A percentile compares a stretch with the other conserved stretches of the same genome.
phyloP scores from a whole-genome alignment of 805 yeast species.

The Komagataella mondaviorum region DNA sequence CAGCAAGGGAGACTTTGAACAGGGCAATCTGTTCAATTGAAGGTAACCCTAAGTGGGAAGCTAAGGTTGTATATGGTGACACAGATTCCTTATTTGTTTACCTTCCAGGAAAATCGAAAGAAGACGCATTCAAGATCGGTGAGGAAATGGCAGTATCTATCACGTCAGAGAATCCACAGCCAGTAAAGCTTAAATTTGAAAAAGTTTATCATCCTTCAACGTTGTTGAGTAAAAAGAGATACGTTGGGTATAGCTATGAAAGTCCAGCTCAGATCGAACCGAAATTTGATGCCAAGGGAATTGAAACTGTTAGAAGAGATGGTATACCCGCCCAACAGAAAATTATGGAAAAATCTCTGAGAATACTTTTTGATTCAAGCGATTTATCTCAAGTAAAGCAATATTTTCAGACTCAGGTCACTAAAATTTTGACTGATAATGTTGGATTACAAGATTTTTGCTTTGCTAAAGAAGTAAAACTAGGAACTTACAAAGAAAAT shows the following conservation, averaged over 20 bases:
- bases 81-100: slow-evolving; percentile 90
- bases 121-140: slow-evolving; percentile 72
- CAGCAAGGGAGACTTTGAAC: slow-evolving; percentile 77
- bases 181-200: slow-evolving; percentile 76
- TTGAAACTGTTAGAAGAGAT: slow-evolving; percentile 88
- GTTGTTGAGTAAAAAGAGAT: slow-evolving; percentile 74
- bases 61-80: slow-evolving; percentile 92
- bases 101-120: slow-evolving; percentile 67
- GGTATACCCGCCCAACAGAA: slow-evolving; percentile 89
- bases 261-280: slow-evolving; percentile 38
- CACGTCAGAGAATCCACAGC: slow-evolving; percentile 61
- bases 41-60: slow-evolving; percentile 49
- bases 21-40: slow-evolving; percentile 63
- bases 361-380: slow-evolving; percentile 55
- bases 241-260: slow-evolving; percentile 80
- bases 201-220: slow-evolving; percentile 86
- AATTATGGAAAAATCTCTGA: slow-evolving; percentile 57
- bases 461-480: slow-evolving; percentile 79
- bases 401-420: slow-evolving; percentile 55
- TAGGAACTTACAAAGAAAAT: slow-evolving; percentile 68
- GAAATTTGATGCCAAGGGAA: slow-evolving; percentile 88
- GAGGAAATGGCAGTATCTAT: slow-evolving; percentile 50
- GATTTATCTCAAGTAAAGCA: slow-evolving; percentile 60
- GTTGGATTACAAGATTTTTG: slow-evolving; percentile 73
- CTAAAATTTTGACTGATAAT: slow-evolving; percentile 45